These are phyloP conservation scores for Lactifluus piperatus DNA, from an alignment of 768 basidiomycete species.

Conservation along the genomic window DNA sequence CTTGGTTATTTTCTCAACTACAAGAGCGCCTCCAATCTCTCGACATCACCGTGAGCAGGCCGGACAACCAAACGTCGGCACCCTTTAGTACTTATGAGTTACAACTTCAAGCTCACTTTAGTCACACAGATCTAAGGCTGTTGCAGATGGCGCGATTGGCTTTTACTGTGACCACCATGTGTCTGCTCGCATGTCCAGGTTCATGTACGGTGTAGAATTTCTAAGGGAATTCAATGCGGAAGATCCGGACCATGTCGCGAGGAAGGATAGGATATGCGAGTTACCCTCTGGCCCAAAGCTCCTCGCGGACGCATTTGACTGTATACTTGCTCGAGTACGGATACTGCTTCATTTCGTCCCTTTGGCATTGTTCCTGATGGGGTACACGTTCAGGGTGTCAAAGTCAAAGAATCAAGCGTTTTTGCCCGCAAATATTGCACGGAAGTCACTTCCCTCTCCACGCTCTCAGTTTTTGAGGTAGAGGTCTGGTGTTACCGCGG, in stretches of 20 bases:
- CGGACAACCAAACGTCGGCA: constrained; percentile 69
- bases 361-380: constrained; percentile 4
- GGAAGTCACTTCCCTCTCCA: constrained; percentile 65
- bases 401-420: constrained; percentile 74
- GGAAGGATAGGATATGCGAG: constrained; percentile 60
- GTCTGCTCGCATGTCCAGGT: constrained; percentile 70
- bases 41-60: constrained; percentile 57
- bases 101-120: background rate
- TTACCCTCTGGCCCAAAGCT: constrained; percentile 69
- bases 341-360: background rate
- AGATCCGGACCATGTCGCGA: constrained; percentile 56
- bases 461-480: constrained; percentile 73
- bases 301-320: constrained; percentile 78
- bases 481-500: constrained; percentile 82
- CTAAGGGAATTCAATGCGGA: constrained; percentile 55
- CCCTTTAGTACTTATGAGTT: background rate
- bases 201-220: constrained; percentile 76
- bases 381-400: constrained; percentile 40
- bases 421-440: constrained; percentile 79
- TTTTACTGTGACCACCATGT: constrained; percentile 84
- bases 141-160: constrained; percentile 75
- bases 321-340: constrained; percentile 59
- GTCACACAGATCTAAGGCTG: constrained; percentile 61
- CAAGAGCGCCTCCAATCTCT: constrained; percentile 55
- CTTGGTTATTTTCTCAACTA: constrained; percentile 70